Evolutionary conservation across 768 basidiomycete species (phyloP).

Genomic region (Russula emetica): DNA sequence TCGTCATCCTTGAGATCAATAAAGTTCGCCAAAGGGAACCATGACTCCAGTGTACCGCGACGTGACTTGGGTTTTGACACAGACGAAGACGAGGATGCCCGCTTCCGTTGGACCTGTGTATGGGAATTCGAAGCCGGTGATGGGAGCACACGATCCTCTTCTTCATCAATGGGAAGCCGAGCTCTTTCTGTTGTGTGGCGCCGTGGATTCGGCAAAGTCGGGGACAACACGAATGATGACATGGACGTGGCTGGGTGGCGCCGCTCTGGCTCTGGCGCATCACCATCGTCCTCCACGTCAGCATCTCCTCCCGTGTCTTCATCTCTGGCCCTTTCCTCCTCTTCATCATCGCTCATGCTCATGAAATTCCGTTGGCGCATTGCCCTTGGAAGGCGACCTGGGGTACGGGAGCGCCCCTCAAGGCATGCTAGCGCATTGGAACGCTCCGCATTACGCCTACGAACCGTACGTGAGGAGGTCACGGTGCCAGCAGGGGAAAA

Average conservation of each 20-base stretch:
- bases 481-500: slow-evolving; percentile 22
- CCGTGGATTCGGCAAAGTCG: neutral
- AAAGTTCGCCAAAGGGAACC: slow-evolving; percentile 60
- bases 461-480: slow-evolving; percentile 19
- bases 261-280: slow-evolving; percentile 29
- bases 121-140: neutral
- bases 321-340: slow-evolving; percentile 40
- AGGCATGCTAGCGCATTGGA: slow-evolving; percentile 54
- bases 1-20: slow-evolving; percentile 54
- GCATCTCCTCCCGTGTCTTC: slow-evolving; percentile 23
- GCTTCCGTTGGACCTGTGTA: neutral
- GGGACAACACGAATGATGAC: slow-evolving; percentile 23
- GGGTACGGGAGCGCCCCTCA: slow-evolving; percentile 46
- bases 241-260: slow-evolving; percentile 8
- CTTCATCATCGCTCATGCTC: slow-evolving; percentile 67
- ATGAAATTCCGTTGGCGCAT: slow-evolving; percentile 50
- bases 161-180: slow-evolving; percentile 13
- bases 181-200: neutral
- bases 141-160: slow-evolving; percentile 24
- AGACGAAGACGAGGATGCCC: slow-evolving; percentile 22
- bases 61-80: slow-evolving; percentile 31
- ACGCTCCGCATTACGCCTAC: slow-evolving; percentile 23
- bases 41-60: slow-evolving; percentile 44
- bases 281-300: slow-evolving; percentile 34
- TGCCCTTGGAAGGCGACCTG: slow-evolving; percentile 28